Percentiles rank a stretch among this genome's conserved stretches.
These are phyloP conservation scores for Noccaea bulbosa DNA, from an alignment of 345 rosid species.

Conservation along the genomic window DNA sequence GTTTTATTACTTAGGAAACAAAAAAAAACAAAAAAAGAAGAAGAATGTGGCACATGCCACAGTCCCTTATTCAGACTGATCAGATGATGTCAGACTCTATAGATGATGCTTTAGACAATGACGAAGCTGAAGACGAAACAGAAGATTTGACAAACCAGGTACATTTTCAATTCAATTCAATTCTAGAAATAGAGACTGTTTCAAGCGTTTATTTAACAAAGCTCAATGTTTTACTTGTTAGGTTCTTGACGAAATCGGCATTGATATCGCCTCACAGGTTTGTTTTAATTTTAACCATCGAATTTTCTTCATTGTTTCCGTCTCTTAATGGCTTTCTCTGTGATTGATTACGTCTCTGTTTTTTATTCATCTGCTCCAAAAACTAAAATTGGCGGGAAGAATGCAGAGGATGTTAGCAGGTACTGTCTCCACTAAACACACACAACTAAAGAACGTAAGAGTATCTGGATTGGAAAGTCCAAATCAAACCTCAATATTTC, in stretches of 20 bases:
- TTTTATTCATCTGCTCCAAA: conserved; percentile 81
- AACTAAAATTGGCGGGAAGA: conserved; percentile 73
- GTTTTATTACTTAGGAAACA: no score
- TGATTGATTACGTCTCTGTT: conserved; percentile 24
- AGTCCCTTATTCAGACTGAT: conserved; percentile 91
- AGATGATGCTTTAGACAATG: conserved; percentile 86
- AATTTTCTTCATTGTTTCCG: not conserved
- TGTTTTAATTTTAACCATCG: conserved; percentile 29
- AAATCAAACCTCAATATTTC: conserved; percentile 7
- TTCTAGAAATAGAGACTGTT: not conserved
- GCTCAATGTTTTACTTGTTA: conserved; percentile 38
- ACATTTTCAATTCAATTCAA: not conserved
- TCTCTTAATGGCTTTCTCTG: conserved; percentile 3
- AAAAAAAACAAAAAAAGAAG: no score
- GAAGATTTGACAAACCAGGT: conserved; percentile 97
- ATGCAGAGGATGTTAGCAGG: conserved; percentile 68
- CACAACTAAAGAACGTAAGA: not conserved
- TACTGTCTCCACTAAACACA: conserved; percentile 37
- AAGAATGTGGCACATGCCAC: no score
- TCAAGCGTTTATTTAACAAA: not conserved
- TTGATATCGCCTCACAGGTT: conserved; percentile 95
- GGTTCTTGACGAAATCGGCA: conserved; percentile 98
- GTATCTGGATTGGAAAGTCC: not conserved
- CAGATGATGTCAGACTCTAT: conserved; percentile 96
- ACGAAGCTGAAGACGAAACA: conserved; percentile 94